Conservation (phyloP, 441 rosid genomes). For the Pelargonium myrrhifolium region DNA sequence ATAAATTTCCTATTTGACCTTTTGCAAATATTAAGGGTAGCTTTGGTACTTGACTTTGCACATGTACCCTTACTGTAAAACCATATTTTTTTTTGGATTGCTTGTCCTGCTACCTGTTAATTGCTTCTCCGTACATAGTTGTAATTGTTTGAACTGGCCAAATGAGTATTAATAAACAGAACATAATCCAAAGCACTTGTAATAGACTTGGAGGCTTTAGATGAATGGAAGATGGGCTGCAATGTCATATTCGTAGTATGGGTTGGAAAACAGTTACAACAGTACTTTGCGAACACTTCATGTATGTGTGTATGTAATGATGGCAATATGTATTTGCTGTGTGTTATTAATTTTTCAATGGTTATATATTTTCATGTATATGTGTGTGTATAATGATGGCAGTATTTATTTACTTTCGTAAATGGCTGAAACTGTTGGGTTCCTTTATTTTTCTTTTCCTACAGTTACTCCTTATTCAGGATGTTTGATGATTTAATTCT, state of each 20-base stretch:
- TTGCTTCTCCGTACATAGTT: background rate
- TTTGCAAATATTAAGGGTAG: too few species aligned
- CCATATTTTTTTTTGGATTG: background rate
- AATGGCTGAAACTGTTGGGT: background rate
- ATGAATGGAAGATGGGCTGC: background rate
- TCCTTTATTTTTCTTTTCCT: conserved; percentile 17
- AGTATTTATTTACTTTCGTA: background rate
- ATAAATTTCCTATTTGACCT: background rate
- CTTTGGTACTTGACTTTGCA: too few species aligned
- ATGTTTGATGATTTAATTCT: conserved; percentile 96
- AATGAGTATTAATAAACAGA: background rate
- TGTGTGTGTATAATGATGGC: background rate
- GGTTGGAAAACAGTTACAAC: background rate
- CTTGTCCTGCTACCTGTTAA: background rate
- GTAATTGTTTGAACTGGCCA: background rate
- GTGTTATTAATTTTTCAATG: background rate
- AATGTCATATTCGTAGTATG: background rate
- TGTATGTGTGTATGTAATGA: too few species aligned
- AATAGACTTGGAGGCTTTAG: background rate
- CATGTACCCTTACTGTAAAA: too few species aligned
- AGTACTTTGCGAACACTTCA: too few species aligned
- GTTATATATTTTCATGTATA: background rate
- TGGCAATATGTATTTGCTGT: too few species aligned
- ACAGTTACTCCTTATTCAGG: conserved; percentile 74
- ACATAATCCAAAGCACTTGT: background rate